Evolutionary conservation across 345 rosid species (phyloP), one percentile per base, ranked within the genome.

Genomic region (Luvunga scandens): DNA sequence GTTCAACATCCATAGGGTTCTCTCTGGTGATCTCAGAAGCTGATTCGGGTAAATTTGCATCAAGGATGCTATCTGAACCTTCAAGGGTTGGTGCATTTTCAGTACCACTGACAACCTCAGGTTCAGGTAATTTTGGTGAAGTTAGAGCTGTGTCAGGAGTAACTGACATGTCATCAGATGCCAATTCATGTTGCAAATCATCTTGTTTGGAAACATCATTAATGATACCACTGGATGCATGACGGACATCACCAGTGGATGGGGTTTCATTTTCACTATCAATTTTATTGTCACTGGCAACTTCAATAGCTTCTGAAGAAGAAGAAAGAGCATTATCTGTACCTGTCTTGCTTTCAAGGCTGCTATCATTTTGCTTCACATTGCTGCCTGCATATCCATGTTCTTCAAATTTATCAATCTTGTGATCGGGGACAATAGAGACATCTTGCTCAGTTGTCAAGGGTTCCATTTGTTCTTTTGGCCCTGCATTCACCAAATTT

Each of bases 381-480:
- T 22, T 69, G 10, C 53, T 79, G 50, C 78, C 90, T 80, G 76
- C 81, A 39, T 75, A 79, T 56, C 67, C 77, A 77, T 30, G 80
- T 22, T 84, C 85, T 76, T 80, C 83, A 10, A 72, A 79, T 68
- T 83, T 83, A 83, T 80, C 83, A 69, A 69, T 81, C 56, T 86
- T 90, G 50, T 74, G 66, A 77, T 88, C 85, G 42, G 88, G 78
- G 21, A 71, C 59, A 83, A 89, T 50, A 27, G 74, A 71, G 68
- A 74, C 81, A 81, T 94, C 97, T 77, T 90, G 94, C 73, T 86
- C 89, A 28, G 87, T 50, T 33, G 91, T 89, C 86, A 94, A 84
- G 31, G 95, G 88, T 48, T 86, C 90, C 94, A 92, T 81, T 73
- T 92, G 91, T 73, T 80, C 95, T 78, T 83, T 87, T 63, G 81